Percentiles rank a stretch among this genome's conserved stretches.
Evolutionary conservation across 169 alveolate species (phyloP).

Genomic region (Condylostoma magnum): DNA sequence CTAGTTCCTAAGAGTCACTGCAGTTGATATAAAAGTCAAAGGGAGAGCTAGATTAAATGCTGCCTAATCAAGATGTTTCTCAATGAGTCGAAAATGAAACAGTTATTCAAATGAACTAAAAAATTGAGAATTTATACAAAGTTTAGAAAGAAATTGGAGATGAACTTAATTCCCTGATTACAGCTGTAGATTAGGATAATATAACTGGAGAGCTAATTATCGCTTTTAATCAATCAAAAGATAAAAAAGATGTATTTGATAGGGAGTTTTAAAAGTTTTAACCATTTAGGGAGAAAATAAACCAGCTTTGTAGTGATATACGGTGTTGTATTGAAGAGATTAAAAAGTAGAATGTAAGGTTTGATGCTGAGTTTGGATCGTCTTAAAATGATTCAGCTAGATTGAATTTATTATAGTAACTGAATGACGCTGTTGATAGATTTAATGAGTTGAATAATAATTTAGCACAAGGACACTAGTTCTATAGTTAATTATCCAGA

Average conservation of each 20-base stretch:
- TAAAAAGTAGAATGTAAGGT: not conserved
- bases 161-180: not conserved
- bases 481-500: constrained; percentile 8
- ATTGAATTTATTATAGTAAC: not conserved
- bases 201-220: constrained; percentile 6
- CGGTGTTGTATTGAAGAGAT: not conserved
- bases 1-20: not conserved
- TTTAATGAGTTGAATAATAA: not conserved
- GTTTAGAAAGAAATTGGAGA: not conserved
- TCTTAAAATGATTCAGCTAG: not conserved
- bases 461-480: constrained; percentile 14
- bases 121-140: not conserved
- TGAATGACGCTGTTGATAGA: constrained; percentile 17
- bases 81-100: not conserved
- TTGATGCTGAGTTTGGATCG: constrained; percentile 10
- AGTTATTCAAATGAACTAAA: not conserved
- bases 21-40: not conserved
- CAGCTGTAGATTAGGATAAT: constrained; percentile 21
- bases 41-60: not conserved
- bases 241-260: constrained; percentile 9
- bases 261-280: constrained; percentile 1
- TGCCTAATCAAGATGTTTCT: not conserved
- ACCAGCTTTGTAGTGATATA: not conserved
- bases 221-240: not conserved
- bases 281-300: not conserved